Percentiles rank a stretch among this genome's conserved stretches.
Conservation (phyloP, 164 flowering plant genomes). For the Vitis riparia region DNA sequence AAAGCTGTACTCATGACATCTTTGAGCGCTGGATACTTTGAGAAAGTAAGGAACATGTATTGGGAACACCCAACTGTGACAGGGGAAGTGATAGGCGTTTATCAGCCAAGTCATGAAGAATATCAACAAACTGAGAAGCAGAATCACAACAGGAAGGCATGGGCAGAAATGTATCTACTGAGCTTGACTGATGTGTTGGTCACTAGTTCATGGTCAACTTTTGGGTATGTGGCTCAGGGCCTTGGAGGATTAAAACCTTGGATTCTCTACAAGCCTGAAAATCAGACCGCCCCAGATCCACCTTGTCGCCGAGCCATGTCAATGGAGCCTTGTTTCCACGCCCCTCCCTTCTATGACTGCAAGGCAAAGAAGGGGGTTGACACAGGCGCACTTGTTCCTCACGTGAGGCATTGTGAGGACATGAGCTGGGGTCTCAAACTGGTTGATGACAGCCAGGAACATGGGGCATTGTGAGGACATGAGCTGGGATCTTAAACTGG, state of each 20-base stretch:
- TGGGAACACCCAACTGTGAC: conserved; percentile 69
- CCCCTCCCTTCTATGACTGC: conserved; percentile 89
- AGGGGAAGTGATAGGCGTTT: conserved; percentile 63
- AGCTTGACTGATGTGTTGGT: conserved; percentile 66
- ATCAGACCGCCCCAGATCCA: conserved; percentile 64
- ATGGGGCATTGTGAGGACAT: conserved; percentile 84
- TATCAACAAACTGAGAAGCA: conserved; percentile 62
- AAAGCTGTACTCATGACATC: conserved; percentile 75
- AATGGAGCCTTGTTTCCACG: conserved; percentile 93
- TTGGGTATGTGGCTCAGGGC: conserved; percentile 91
- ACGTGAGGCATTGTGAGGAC: conserved; percentile 85
- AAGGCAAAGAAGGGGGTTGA: conserved; percentile 66
- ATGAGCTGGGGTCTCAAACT: conserved; percentile 88
- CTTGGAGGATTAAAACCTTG: conserved; percentile 85
- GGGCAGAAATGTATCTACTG: conserved; percentile 84
- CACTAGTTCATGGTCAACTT: conserved; percentile 89
- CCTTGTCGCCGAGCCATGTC: conserved; percentile 77
- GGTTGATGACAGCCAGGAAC: conserved; percentile 31
- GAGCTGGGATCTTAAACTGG: conserved; percentile 57
- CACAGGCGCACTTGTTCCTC: conserved; percentile 72
- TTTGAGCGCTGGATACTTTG: conserved; percentile 59
- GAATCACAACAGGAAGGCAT: conserved; percentile 74
- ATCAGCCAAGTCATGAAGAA: conserved; percentile 86
- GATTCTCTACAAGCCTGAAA: conserved; percentile 79
- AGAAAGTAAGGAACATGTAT: conserved; percentile 63